Evolutionary conservation across 345 rosid genomes (phyloP), one percentile per base, ranked within the genome.

Genomic region (Acer saccharum): DNA sequence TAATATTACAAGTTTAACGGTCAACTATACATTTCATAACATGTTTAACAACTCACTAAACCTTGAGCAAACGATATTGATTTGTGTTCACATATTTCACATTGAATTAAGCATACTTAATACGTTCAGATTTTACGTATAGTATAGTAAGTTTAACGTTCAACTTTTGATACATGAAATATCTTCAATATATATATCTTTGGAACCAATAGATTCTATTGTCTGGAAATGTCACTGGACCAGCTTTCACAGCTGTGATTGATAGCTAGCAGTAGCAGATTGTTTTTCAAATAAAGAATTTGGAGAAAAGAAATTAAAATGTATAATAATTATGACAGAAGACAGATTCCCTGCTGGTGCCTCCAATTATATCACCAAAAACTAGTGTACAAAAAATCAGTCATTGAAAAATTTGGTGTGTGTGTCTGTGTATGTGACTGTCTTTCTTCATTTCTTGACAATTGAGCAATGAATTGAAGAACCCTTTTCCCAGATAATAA

Each of bases 401-500:
- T 43, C 23, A 44, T 23, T 29, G 58, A 69, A 60, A 66, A 71
- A 60, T 6, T 77, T 74, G 80, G 48, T 64, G 64, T 73, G 62
- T 43, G 2, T 29, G 39, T 35, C 0, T 32, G 1, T 35, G 39
- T 35, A 4, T 35, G 39, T 35, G 39, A 35, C 39, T 35, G 39
- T 35, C 39, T 35, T 35, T 35, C 29, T 27, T 27, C 29, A 46
- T 69, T 74, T 72, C 84, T 80, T 74, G 79, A 71, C 77, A 21
- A 44, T 73, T 27, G 85, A 75, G 83, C 39, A n/a, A 60, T 60
- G 64, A 60, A 60, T n/a, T 60, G 64, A n/a, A 20, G 64, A 18
- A 60, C 3, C 64, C 75, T 63, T 80, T 79, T 75, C 81, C 81
- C 43, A 81, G 77, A 68, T 13, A 79, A 79, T 35, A 74, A 78